A percentile compares a stretch with the other conserved stretches of the same genome.
Evolutionary conservation across 768 basidiomycete genomes (phyloP).

Genomic region (Kwoniella bestiolae): DNA sequence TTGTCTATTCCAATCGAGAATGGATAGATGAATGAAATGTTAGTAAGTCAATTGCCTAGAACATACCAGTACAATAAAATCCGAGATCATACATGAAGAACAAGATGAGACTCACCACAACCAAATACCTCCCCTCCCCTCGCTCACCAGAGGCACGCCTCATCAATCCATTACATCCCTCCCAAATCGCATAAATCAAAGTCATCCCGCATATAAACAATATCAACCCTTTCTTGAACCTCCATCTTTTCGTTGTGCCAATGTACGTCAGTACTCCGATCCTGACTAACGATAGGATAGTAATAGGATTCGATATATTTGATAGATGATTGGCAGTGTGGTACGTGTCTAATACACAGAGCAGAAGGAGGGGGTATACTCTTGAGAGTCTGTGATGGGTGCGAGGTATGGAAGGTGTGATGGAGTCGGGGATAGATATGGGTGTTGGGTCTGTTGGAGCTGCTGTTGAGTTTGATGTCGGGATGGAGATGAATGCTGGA

Average conservation of each 20-base stretch:
- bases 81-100: neutral
- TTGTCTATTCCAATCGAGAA: no score
- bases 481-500: neutral
- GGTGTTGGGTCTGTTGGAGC: conserved; percentile 12
- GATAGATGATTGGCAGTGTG: conserved; percentile 22
- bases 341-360: conserved; percentile 24
- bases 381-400: no score
- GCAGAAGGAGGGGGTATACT: conserved; percentile 33
- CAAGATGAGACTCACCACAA: conserved; percentile 6
- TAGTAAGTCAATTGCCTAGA: no score
- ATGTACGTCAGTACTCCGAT: conserved; percentile 13
- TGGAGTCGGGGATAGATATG: neutral
- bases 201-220: conserved; percentile 24
- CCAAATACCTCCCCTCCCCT: neutral
- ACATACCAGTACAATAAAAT: no score
- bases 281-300: conserved; percentile 7
- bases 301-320: neutral
- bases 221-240: conserved; percentile 34
- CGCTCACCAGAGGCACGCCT: neutral
- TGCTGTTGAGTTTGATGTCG: neutral
- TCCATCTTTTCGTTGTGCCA: conserved; percentile 37
- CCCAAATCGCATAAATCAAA: conserved; percentile 37
- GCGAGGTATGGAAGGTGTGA: neutral
- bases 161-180: conserved; percentile 30
- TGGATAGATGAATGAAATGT: no score